Conservation (phyloP, 208 protist species). For the Trypanosoma platydactyli region DNA sequence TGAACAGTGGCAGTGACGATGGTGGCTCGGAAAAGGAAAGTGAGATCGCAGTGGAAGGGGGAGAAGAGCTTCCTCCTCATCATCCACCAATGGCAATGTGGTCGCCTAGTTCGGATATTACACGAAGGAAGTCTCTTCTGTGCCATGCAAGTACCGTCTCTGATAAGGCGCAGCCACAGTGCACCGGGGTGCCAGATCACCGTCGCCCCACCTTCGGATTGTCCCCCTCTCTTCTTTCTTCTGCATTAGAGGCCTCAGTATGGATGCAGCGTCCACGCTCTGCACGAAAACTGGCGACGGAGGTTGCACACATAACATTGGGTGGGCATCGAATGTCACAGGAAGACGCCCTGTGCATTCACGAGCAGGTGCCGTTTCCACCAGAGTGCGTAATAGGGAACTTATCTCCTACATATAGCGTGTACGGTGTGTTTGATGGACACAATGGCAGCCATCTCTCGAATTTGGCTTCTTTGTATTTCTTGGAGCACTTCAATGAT, state of each 20-base stretch:
- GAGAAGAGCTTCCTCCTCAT: too few relatives aligned
- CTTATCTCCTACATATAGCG: conserved; percentile 6
- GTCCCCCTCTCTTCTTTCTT: not conserved
- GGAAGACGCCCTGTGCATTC: conserved; percentile 27
- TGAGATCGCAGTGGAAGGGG: too few relatives aligned
- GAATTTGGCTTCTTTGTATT: conserved; percentile 47
- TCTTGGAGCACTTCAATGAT: conserved; percentile 54
- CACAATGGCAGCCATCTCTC: conserved; percentile 67
- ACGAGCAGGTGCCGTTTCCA: conserved; percentile 16
- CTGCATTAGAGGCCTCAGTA: too few relatives aligned
- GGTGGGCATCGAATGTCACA: conserved; percentile 16
- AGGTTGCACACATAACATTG: conserved; percentile 15
- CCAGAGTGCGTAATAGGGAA: not conserved
- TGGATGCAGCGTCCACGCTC: not conserved
- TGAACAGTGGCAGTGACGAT: not conserved
- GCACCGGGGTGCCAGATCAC: too few relatives aligned
- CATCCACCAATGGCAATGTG: too few relatives aligned
- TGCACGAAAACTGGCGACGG: not conserved
- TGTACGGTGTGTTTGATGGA: conserved; percentile 77
- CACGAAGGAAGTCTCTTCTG: too few relatives aligned
- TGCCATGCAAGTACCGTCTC: too few relatives aligned
- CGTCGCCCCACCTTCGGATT: too few relatives aligned
- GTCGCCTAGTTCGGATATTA: too few relatives aligned
- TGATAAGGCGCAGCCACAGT: too few relatives aligned
- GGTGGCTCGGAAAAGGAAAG: too few relatives aligned